These are phyloP conservation scores for Collybia nuda DNA, from an alignment of 768 basidiomycete genomes.

Conservation along the genomic window DNA sequence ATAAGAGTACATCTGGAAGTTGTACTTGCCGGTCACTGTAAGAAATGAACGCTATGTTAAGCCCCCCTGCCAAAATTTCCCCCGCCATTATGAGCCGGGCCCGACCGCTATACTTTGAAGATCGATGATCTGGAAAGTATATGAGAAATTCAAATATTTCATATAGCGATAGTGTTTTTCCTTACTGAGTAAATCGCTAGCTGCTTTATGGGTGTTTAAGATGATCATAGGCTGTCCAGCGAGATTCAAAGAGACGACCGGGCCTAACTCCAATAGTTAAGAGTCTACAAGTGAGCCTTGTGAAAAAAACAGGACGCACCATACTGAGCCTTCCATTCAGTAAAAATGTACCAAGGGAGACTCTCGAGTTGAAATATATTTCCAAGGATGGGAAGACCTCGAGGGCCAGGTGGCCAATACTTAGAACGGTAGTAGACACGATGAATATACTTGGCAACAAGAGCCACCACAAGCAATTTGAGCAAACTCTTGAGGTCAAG, in stretches of 20 bases:
- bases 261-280: neutral
- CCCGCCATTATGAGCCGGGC: slow-evolving; percentile 2
- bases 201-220: slow-evolving; percentile 2
- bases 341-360: neutral
- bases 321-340: slow-evolving; percentile 1
- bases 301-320: neutral
- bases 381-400: slow-evolving; percentile 2
- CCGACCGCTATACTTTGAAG: slow-evolving; percentile 2
- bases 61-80: neutral
- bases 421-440: too few species aligned
- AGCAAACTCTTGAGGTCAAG: too few species aligned
- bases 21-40: neutral
- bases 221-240: slow-evolving; percentile 4
- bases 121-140: neutral
- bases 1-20: too few species aligned
- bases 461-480: too few species aligned
- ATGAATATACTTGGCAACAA: too few species aligned
- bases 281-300: neutral
- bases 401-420: neutral
- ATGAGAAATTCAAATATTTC: neutral
- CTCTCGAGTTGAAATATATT: slow-evolving; percentile 4
- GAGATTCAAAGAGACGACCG: slow-evolving; percentile 1
- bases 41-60: slow-evolving; percentile 1
- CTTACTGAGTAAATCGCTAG: neutral
- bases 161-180: neutral